Evolutionary conservation across 495 filamentous ascomycete species (phyloP).

Genomic region (Platismatia glauca): DNA sequence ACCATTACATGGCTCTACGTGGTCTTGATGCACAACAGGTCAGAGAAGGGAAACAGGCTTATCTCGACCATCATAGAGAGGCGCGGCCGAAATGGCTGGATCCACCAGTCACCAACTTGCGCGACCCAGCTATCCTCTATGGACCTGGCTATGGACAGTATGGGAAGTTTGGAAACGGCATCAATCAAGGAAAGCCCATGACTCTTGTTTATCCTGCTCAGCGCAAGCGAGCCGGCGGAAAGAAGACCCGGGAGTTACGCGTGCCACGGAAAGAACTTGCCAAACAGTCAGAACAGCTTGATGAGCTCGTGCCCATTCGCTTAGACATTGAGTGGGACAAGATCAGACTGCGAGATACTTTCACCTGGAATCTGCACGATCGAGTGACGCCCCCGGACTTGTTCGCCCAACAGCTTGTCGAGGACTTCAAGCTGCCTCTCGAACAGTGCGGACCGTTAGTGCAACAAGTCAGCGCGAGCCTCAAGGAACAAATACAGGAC

Average conservation of each 20-base stretch:
- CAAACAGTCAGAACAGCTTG: slow-evolving; percentile 77
- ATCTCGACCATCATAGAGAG: slow-evolving; percentile 36
- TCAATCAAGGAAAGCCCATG: slow-evolving; percentile 36
- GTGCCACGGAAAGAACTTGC: slow-evolving; percentile 68
- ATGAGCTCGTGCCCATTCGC: slow-evolving; percentile 83
- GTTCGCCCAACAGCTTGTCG: slow-evolving; percentile 81
- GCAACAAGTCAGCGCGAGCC: slow-evolving; percentile 67
- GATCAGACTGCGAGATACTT: slow-evolving; percentile 91
- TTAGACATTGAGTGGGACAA: slow-evolving; percentile 94
- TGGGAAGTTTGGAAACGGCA: slow-evolving; percentile 64
- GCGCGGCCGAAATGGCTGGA: slow-evolving; percentile 13
- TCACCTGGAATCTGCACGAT: slow-evolving; percentile 97
- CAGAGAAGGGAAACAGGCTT: slow-evolving; percentile 9
- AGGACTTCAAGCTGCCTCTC: slow-evolving; percentile 75
- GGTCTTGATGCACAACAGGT: slow-evolving; percentile 34
- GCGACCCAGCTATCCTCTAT: slow-evolving; percentile 53
- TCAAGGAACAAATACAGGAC: slow-evolving; percentile 84
- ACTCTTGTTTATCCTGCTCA: slow-evolving; percentile 65
- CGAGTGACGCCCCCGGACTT: slow-evolving; percentile 65
- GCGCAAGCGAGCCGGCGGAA: slow-evolving; percentile 62
- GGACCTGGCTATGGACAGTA: slow-evolving; percentile 84
- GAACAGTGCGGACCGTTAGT: slow-evolving; percentile 55
- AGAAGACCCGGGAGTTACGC: slow-evolving; percentile 60
- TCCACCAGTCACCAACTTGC: slow-evolving; percentile 37
- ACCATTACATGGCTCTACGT: slow-evolving; percentile 36